Base-by-base conservation (phyloP, 352 stramenopile genomes). In the Globisporangium cylindrosporum region DNA sequence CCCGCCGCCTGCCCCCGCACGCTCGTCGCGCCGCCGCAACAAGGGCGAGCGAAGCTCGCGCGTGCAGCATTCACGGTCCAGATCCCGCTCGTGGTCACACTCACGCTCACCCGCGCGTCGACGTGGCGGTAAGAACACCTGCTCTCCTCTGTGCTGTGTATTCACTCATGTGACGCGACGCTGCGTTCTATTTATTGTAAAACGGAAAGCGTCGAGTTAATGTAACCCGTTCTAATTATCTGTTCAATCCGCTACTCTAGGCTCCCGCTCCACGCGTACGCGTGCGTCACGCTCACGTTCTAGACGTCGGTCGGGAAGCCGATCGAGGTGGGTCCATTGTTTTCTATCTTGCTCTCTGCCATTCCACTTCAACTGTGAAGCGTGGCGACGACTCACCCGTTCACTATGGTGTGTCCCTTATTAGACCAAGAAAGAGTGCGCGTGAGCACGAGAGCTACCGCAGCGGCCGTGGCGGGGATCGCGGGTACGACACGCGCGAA, bases 241-340 rank as follows among this genome's bases (percentile, higher is more conserved):
- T 32, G 1, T n/a, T 15, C 5, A 46, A n/a, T 36, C 36, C 4
- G 18, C 24, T 59, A 10, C 10, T 24, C 25, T 59, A 70, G 56
- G 64, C 18, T 70, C 62, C n/a, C 67, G 67, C 15, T 73, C 67
- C 29, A 60, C 58, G 29, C 59, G 58, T 15, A 2, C n/a, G 59
- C 59, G 36, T 9, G 24, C 15, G 25, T 62, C 67, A 20, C 67
- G 62, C 29, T 68, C 62, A 24, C 62, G 67, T 10, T 70, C 67
- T 41, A 59, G 67, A 66, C 67, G 67, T 18, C 67, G 64, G 18
- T 73, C 67, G 24, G 29, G 62, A 18, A 70, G 41, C 49, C 54
- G 67, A 59, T 73, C 66, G 1, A 66, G 59, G 59, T 66, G 8
- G 9, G 60, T 14, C 3, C 12, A 10, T 41, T 22, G 14, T 36